Evolutionary conservation across 129 eudicot genomes (phyloP).

Genomic region (Pulicaria dysenterica): DNA sequence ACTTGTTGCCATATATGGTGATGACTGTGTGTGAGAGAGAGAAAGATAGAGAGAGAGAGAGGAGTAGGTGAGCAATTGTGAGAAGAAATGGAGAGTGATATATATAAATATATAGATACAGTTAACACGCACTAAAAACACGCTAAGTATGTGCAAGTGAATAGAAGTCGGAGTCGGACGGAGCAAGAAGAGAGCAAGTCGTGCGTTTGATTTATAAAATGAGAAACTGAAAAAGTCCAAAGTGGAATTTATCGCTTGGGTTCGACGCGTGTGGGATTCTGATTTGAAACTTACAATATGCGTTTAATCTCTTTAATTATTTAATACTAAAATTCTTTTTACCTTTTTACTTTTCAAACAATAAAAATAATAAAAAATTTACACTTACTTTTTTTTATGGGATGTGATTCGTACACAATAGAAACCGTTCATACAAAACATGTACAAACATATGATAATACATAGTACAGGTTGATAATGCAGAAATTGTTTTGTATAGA

Average conservation of each 20-base stretch:
- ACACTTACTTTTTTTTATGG: too few relatives aligned
- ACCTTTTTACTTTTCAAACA: too few relatives aligned
- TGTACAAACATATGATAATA: too few relatives aligned
- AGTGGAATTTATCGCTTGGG: conserved; percentile 29
- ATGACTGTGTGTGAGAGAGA: not conserved
- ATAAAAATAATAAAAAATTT: too few relatives aligned
- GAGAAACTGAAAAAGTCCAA: conserved; percentile 35
- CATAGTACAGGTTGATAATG: too few relatives aligned
- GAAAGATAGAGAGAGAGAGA: not conserved
- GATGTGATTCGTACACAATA: too few relatives aligned
- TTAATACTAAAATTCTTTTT: too few relatives aligned
- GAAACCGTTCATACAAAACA: too few relatives aligned
- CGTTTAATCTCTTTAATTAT: conserved; percentile 1
- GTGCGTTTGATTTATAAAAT: conserved; percentile 23
- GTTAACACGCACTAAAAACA: conserved; percentile 34
- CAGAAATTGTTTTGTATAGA: too few relatives aligned
- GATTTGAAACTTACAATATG: not conserved
- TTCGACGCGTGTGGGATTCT: conserved; percentile 26
- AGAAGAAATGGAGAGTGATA: conserved; percentile 20
- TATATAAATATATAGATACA: conserved; percentile 13
- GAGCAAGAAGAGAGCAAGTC: conserved; percentile 29
- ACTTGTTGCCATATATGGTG: not conserved
- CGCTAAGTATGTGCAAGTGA: conserved; percentile 29
- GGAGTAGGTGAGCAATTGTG: conserved; percentile 22
- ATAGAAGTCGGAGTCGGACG: conserved; percentile 30